A percentile compares a stretch with the other conserved stretches of the same genome.
These are phyloP conservation scores for Mycena crocata DNA, from an alignment of 768 basidiomycete species.

Conservation along the genomic window DNA sequence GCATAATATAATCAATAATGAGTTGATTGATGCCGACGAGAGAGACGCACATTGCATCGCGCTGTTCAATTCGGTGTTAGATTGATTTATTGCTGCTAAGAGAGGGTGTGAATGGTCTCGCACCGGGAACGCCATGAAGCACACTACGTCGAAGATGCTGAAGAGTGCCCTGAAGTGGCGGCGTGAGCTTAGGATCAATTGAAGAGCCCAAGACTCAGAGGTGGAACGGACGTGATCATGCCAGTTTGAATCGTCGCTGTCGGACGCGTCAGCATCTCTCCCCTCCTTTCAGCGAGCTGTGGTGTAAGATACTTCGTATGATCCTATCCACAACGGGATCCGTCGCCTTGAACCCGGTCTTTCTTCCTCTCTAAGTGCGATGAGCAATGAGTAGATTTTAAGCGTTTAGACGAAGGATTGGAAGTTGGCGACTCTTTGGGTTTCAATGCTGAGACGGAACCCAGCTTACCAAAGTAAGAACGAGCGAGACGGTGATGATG, in stretches of 20 bases:
- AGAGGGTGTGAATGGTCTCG: background rate
- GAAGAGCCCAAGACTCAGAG: background rate
- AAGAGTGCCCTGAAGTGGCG: background rate
- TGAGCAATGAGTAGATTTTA: too few species aligned
- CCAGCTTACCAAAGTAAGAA: constrained; percentile 46
- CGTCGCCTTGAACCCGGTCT: background rate
- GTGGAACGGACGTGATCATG: constrained; percentile 15
- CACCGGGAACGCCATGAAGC: constrained; percentile 16
- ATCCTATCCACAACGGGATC: background rate
- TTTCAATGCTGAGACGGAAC: too few species aligned
- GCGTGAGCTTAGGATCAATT: background rate
- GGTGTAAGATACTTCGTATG: background rate
- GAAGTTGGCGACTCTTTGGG: too few species aligned
- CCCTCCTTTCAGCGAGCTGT: too few species aligned
- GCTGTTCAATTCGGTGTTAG: constrained; percentile 36
- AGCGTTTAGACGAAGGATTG: too few species aligned
- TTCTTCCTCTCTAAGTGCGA: background rate
- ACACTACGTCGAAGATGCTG: constrained; percentile 9
- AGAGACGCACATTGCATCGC: constrained; percentile 54
- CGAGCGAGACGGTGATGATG: constrained; percentile 52
- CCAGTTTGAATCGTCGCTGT: constrained; percentile 26
- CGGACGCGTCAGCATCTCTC: background rate
- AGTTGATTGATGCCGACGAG: too few species aligned
- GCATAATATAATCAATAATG: too few species aligned
- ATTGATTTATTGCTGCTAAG: background rate